Conservation (phyloP, 228 moss, liverwort and hornwort species). For the Sphagnum fallax region DNA sequence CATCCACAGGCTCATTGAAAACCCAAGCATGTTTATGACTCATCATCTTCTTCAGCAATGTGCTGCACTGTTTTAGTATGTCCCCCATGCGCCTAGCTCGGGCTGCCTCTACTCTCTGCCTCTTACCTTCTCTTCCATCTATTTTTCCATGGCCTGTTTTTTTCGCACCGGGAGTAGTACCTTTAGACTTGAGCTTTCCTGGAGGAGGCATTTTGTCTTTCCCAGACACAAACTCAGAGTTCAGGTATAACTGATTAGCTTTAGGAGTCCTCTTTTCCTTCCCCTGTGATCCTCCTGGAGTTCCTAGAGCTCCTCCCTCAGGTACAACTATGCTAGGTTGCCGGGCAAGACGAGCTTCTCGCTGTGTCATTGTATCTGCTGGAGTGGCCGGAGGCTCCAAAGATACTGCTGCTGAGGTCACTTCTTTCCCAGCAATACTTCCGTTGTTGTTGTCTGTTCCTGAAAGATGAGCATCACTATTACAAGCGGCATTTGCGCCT, state of each 20-base stretch:
- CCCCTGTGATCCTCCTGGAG: conserved; percentile 6
- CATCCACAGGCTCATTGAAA: conserved; percentile 26
- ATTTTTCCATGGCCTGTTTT: conserved; percentile 5
- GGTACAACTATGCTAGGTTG: conserved; percentile 19
- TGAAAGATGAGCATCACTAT: conserved; percentile 11
- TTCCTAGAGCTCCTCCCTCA: conserved; percentile 1
- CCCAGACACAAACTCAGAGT: conserved; percentile 19
- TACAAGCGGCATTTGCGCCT: conserved; percentile 3
- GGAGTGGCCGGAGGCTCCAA: conserved; percentile 8
- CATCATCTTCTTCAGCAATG: conserved; percentile 8
- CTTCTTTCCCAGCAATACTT: conserved; percentile 11
- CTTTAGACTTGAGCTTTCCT: conserved; percentile 12
- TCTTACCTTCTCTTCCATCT: conserved; percentile 5
- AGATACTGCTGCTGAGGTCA: neutral
- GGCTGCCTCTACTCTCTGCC: conserved; percentile 10
- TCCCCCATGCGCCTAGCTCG: conserved; percentile 7
- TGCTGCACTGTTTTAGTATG: conserved; percentile 12
- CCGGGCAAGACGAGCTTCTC: conserved; percentile 9
- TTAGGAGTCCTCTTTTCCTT: conserved; percentile 22
- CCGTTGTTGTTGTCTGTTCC: conserved; percentile 9
- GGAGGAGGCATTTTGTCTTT: conserved; percentile 14
- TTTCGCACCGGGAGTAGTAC: neutral
- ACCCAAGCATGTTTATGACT: conserved; percentile 25
- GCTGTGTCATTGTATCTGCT: conserved; percentile 6
- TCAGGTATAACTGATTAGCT: conserved; percentile 13